These are phyloP conservation scores for Aspergillus hiratsukae DNA, from an alignment of 2,329 filamentous ascomycete species.

Conservation along the genomic window DNA sequence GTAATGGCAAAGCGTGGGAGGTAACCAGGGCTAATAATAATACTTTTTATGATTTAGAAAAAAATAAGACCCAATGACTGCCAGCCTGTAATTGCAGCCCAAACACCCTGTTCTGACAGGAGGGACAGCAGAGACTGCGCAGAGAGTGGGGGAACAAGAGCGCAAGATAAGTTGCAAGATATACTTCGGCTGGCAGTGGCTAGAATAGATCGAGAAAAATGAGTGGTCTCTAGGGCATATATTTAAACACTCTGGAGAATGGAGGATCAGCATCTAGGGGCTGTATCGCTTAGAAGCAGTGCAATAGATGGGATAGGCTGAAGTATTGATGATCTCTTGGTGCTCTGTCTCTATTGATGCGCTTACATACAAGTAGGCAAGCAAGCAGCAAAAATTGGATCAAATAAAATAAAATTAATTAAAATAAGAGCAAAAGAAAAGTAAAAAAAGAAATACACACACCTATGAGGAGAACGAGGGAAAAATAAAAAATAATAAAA, in stretches of 20 bases:
- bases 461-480: conserved; percentile 1
- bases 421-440: conserved; percentile 1
- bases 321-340: not conserved
- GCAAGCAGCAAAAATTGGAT: not conserved
- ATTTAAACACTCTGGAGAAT: not conserved
- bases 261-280: not conserved
- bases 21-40: not conserved
- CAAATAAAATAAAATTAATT: not conserved
- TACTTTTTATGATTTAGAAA: not conserved
- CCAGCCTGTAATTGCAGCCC: not conserved
- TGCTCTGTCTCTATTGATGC: not conserved
- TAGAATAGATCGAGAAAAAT: not conserved
- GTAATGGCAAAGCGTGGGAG: not conserved
- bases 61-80: not conserved
- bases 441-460: conserved; percentile 1
- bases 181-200: not conserved
- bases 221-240: not conserved
- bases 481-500: not conserved
- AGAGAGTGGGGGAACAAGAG: not conserved
- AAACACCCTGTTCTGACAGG: not conserved
- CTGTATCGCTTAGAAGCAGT: not conserved
- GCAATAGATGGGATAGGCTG: not conserved
- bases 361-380: conserved; percentile 4
- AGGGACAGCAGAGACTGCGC: not conserved
- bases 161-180: not conserved